phyloP scores from a whole-genome alignment of 148 eudicot genomes.

The Cornus suecica region DNA sequence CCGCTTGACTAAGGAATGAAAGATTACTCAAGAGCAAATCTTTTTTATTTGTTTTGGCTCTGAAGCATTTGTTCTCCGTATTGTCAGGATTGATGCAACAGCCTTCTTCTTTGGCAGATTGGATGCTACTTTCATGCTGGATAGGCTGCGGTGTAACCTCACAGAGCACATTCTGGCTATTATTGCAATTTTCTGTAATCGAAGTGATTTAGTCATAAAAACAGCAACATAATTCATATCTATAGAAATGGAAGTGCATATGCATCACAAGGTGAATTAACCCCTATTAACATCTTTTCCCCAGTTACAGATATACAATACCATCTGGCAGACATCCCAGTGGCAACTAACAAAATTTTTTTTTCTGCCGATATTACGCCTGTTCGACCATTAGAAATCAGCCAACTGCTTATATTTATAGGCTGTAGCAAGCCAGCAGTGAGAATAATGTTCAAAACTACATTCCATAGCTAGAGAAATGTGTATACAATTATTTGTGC shows the following conservation, averaged over 20 bases:
- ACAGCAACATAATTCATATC: background rate
- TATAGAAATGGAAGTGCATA: background rate
- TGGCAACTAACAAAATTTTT: background rate
- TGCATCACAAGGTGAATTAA: background rate
- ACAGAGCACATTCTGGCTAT: constrained; percentile 8
- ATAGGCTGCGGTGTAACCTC: constrained; percentile 9
- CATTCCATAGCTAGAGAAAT: too few relatives aligned
- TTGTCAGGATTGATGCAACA: background rate
- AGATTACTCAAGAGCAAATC: constrained; percentile 43
- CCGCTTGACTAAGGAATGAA: constrained; percentile 33
- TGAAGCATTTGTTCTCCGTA: constrained; percentile 7
- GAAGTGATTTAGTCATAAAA: constrained; percentile 1
- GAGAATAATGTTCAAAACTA: too few relatives aligned
- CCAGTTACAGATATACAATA: background rate
- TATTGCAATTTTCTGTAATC: constrained; percentile 19
- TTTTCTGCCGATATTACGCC: background rate
- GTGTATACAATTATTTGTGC: background rate
- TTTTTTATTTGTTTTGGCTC: constrained; percentile 20
- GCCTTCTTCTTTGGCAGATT: constrained; percentile 15
- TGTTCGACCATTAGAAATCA: background rate
- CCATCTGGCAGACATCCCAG: background rate
- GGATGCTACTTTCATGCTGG: background rate
- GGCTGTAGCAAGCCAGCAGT: background rate
- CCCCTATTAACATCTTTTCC: background rate
- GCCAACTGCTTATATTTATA: background rate